Evolutionary conservation across 495 filamentous ascomycete species (phyloP), one percentile per base, ranked within the genome.

Genomic region (Neurospora sp.): DNA sequence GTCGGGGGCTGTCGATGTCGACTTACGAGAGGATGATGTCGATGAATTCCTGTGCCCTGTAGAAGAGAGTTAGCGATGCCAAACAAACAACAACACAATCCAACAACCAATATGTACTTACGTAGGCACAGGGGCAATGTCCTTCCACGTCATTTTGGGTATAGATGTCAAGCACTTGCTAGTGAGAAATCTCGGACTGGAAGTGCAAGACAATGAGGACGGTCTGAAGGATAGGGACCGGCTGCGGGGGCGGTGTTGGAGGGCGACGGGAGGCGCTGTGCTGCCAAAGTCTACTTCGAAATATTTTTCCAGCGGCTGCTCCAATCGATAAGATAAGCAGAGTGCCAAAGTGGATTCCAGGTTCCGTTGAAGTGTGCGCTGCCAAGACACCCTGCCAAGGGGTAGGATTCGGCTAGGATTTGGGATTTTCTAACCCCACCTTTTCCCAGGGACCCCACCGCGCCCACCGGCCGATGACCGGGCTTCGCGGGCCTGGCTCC

Each of bases 81-180:
- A 48, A 70, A 39, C 15, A 13, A 24, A 19, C 13, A 21, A 24
- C 28, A 71, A 38, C 24, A 24, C 24, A 54, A 54, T 54, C 4
- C 31, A 39, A 11, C 13, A 34, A 39, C 17, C 5, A 9, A 31
- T 11, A 28, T 62, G 42, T 48, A 28, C 90, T 79, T 88, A 91
- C 76, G 93, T 97, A 39, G 96, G 96, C 76, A 99, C 96, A 73
- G 96, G 95, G 69, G 91, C 88, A 79, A 96, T 96, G 72, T 86
- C 84, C 79, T 88, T 88, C 86, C 86, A 88, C 71, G 86, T 86
- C 80, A 84, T 85, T 78, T 62, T 62, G 54, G 28, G 24, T 62
- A 31, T 34, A 62, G 24, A 62, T 62, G 54, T 62, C 54, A 62
- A 62, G 54, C 54, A 62, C 54, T 62, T 31, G 54, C 24, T 17